These are phyloP conservation scores for Trichoderma cornu-damae DNA, from an alignment of 2,329 filamentous ascomycete species.

Conservation along the genomic window DNA sequence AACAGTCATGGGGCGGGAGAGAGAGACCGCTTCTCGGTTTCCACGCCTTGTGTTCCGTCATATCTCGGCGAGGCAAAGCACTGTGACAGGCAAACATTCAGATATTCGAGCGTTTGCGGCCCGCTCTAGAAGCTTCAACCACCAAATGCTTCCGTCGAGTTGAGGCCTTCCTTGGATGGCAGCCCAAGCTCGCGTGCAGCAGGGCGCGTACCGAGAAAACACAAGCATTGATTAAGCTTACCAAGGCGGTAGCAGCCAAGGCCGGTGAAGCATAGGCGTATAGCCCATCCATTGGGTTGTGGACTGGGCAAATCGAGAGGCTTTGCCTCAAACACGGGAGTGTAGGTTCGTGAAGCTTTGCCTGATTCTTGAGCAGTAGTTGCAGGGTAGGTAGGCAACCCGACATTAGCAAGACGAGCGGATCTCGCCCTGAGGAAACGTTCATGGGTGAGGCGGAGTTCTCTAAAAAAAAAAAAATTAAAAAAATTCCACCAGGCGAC, in stretches of 20 bases:
- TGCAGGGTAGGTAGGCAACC: neutral
- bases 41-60: neutral
- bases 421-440: neutral
- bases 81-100: conserved; percentile 5
- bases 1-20: neutral
- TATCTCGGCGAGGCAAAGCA: neutral
- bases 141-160: neutral
- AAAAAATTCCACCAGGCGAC: neutral
- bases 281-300: too few species aligned
- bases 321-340: too few species aligned
- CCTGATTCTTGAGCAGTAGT: neutral
- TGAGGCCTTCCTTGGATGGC: neutral
- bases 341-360: neutral
- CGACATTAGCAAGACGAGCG: neutral
- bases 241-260: too few species aligned
- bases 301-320: too few species aligned
- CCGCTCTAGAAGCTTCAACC: neutral
- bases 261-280: too few species aligned
- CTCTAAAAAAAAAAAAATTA: neutral
- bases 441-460: neutral
- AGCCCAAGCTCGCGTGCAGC: neutral
- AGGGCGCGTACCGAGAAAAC: too few species aligned
- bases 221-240: too few species aligned
- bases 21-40: neutral
- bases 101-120: neutral